Evolutionary conservation across 108 stramenopile genomes (phyloP).

Genomic region (Parietichytrium sp.): DNA sequence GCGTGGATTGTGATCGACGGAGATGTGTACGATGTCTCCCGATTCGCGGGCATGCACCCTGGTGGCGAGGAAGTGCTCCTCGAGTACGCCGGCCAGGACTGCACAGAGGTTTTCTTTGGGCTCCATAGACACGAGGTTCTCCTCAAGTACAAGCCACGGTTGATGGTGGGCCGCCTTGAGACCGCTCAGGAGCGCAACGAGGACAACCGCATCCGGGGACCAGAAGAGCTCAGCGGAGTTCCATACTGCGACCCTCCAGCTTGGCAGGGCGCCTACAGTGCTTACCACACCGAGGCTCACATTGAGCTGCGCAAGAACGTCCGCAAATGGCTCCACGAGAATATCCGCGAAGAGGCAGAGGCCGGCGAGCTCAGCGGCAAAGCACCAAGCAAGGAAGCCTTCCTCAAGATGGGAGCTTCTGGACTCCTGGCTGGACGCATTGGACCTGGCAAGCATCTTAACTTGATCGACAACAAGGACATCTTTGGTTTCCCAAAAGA

Average conservation of each 20-base stretch:
- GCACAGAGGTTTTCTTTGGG: conserved; percentile 22
- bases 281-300: conserved; percentile 13
- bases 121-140: conserved; percentile 33
- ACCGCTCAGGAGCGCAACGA: neutral
- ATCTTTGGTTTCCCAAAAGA: conserved; percentile 30
- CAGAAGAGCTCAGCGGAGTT: neutral
- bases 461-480: neutral
- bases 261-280: neutral
- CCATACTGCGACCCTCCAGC: neutral
- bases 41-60: conserved; percentile 28
- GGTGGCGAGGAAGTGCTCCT: conserved; percentile 29
- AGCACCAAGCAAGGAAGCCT: conserved; percentile 10
- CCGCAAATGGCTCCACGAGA: conserved; percentile 36
- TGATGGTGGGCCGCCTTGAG: conserved; percentile 32
- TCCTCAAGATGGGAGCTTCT: neutral
- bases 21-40: conserved; percentile 22
- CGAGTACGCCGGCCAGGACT: conserved; percentile 33
- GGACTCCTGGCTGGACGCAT: conserved; percentile 22
- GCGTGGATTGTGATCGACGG: conserved; percentile 30
- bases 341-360: conserved; percentile 20
- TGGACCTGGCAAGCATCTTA: neutral
- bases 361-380: conserved; percentile 35
- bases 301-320: neutral
- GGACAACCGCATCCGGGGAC: neutral
- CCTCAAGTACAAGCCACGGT: conserved; percentile 7